These are phyloP conservation scores for Eremothecium gossypii DNA, from an alignment of 1,139 yeast genomes.

Conservation along the genomic window DNA sequence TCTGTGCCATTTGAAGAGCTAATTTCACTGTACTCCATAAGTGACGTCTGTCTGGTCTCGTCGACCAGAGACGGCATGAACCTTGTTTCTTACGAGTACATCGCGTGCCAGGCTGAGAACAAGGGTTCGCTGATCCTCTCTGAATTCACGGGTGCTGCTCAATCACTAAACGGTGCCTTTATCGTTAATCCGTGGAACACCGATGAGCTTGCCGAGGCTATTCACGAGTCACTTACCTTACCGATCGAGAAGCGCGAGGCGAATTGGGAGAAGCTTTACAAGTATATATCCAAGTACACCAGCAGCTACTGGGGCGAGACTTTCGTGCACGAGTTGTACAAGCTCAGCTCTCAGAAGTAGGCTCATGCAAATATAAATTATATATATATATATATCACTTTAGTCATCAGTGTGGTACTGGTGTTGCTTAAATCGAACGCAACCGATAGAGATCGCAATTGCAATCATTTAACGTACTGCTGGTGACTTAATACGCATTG, in stretches of 20 bases:
- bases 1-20: conserved; percentile 86
- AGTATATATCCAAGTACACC: conserved; percentile 84
- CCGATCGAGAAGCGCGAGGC: conserved; percentile 69
- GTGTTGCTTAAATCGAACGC: too few species aligned
- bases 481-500: too few species aligned
- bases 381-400: too few species aligned
- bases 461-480: too few species aligned
- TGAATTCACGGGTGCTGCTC: conserved; percentile 99
- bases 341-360: conserved; percentile 21
- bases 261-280: conserved; percentile 75
- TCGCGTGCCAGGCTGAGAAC: conserved; percentile 85
- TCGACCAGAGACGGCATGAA: conserved; percentile 99
- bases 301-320: conserved; percentile 96
- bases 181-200: conserved; percentile 98
- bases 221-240: conserved; percentile 77
- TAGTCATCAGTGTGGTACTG: too few species aligned
- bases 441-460: too few species aligned
- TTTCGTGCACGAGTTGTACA: conserved; percentile 77
- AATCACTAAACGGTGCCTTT: conserved; percentile 84
- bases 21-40: conserved; percentile 71
- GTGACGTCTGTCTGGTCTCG: conserved; percentile 87
- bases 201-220: conserved; percentile 81
- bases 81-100: conserved; percentile 88
- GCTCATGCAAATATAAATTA: background rate
- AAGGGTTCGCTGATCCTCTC: conserved; percentile 81